Base-by-base conservation (phyloP, 1,139 yeast species). In the Taphrina sp. region DNA sequence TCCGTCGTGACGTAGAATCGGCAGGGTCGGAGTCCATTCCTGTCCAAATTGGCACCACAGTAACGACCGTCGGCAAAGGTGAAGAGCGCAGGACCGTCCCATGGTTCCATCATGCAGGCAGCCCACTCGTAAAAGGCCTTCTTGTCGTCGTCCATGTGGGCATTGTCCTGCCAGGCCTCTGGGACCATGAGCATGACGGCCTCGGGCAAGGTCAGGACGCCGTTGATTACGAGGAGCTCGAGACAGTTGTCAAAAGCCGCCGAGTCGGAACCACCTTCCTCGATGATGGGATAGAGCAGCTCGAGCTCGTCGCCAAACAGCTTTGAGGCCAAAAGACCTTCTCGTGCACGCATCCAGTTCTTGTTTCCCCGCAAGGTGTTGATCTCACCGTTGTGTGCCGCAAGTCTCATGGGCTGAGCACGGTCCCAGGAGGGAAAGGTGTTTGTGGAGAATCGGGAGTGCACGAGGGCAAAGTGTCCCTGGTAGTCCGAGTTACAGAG, bases 371-470 rank as follows among this genome's bases (percentile, higher is more conserved):
- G 81, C 69, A 92, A 76, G 42, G 98, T 90, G 73, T 92, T 92
- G 71, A 92, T 92, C 74, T 92, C 98, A 77, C 98, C 98, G 71
- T 92, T 92, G 74, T 92, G 98, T 42, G 98, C 98, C 36, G 95
- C 90, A 84, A 94, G 85, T 71, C 98, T 80, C 66, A 90, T 79
- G 52, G 98, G 98, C 73, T 92, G 98, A 35, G 98, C 98, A 73
- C 98, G 82, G 73, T 92, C 98, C 98, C 98, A 92, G 20, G 96
- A 86, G 49, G 98, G 98, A 80, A 92, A 92, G 49, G 98, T 92
- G 73, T 92, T 92, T 52, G 98, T 92, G 57, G 96, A 89, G 77
- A 92, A 92, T 70, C 98, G 83, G 23, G 97, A 90, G 74, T 92
- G 98, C 52, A 90, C 97, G 56, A 92, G 78, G 19, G 96, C 95